phyloP scores from a whole-genome alignment of 2,329 filamentous ascomycete genomes.

The Talaromyces sp. region DNA sequence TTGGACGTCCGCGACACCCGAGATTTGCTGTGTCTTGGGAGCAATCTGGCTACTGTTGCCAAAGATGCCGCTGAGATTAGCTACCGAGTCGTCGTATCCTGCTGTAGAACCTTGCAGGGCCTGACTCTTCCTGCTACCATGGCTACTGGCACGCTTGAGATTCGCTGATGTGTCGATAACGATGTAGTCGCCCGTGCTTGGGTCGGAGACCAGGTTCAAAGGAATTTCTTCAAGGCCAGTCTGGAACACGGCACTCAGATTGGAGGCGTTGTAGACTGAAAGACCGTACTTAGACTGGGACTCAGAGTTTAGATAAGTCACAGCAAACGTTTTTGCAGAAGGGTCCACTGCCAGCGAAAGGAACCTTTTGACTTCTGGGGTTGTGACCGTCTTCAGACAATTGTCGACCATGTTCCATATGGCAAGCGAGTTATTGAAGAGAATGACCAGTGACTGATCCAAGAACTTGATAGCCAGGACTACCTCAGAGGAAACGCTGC shows the following conservation, averaged over 20 bases:
- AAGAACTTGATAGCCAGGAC: constrained; percentile 66
- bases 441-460: constrained; percentile 65
- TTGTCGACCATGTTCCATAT: constrained; percentile 84
- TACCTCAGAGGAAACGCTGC: constrained; percentile 59
- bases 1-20: background rate
- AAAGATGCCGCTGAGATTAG: constrained; percentile 31
- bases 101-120: constrained; percentile 18
- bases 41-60: constrained; percentile 8
- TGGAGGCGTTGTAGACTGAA: constrained; percentile 60
- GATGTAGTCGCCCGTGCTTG: constrained; percentile 64
- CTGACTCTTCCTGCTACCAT: constrained; percentile 17
- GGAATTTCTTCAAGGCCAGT: constrained; percentile 52
- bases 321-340: constrained; percentile 59
- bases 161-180: constrained; percentile 70
- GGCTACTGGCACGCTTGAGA: constrained; percentile 46
- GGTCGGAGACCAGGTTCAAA: constrained; percentile 60
- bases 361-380: constrained; percentile 38
- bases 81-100: constrained; percentile 19
- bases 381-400: constrained; percentile 61
- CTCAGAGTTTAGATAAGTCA: constrained; percentile 36
- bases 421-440: constrained; percentile 62
- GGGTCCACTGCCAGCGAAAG: constrained; percentile 61
- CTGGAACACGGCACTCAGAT: constrained; percentile 54
- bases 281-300: constrained; percentile 41
- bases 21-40: background rate